Base-by-base conservation (phyloP, 768 basidiomycete genomes). In the Tylopilus subfusipes region DNA sequence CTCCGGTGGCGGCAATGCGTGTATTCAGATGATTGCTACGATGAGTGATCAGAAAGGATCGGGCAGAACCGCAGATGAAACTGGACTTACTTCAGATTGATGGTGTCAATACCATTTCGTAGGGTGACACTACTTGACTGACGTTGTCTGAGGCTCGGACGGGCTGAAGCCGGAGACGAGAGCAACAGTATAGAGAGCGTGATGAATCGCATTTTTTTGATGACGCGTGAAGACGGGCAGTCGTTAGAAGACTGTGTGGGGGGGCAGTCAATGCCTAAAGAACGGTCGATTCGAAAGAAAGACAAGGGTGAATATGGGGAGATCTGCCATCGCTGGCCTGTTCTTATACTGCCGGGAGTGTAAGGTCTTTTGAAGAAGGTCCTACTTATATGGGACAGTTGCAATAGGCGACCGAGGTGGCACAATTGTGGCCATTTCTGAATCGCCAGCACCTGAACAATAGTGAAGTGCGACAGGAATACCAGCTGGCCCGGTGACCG, bases 1-100 rank as follows among this genome's bases (percentile, higher is more conserved):
- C 59, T 22, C 64, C 61, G 12, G 64, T 68, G 33, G 76, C 78
- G 34, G 72, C 72, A 54, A 82, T 78, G 25, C 82, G 81, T 4
- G 73, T 66, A 49, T 75, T 9, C 10, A 38, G 38, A 36, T 65
- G 54, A 36, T 63, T 61, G 48, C 68, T 68, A 45, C 14, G 21
- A 52, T 8, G 52, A 51, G 21, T 6, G 2, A n/a, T 58, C 21
- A 62, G 58, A 43, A 48, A 31, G 18, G 14, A 25, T 36, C 3
- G 13, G 4, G 12, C 24, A 19, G 25, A 19, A 24, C 13, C 18
- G 4, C 29, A 21, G 36, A 39, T 21, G 24, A 36, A 33, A 39
- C n/a, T n/a, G 11, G 21, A 64, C 72, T 33, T 33, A 76, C 79
- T 78, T 79, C 27, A 72, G 58, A 16, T 68, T 69, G 53, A 78